These are phyloP conservation scores for Balakata baccata DNA, from an alignment of 345 rosid species.

Conservation along the genomic window DNA sequence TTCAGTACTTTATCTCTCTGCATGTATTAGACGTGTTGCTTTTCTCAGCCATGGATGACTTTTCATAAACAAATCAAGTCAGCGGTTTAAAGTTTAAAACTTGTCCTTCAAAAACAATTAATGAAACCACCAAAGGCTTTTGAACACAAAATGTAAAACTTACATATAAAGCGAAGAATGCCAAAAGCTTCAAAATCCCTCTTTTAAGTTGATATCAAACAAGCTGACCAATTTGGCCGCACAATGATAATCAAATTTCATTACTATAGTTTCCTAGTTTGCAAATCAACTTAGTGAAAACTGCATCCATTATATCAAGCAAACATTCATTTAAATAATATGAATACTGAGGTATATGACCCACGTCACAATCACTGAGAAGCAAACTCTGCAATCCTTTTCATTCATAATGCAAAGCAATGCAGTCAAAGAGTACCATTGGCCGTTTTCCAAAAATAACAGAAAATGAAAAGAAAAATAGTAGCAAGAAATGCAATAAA, in stretches of 20 bases:
- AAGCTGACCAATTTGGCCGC: neutral
- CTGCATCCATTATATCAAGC: slow-evolving; percentile 6
- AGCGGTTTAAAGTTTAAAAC: neutral
- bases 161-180: neutral
- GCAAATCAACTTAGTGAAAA: neutral
- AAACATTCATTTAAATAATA: neutral
- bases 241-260: neutral
- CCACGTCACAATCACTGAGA: neutral
- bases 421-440: neutral
- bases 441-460: neutral
- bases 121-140: neutral
- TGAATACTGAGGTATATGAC: neutral
- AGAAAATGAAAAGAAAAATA: neutral
- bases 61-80: neutral
- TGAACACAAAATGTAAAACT: neutral
- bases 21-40: neutral
- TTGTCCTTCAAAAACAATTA: neutral
- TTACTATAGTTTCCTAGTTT: neutral
- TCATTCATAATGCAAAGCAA: neutral
- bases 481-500: neutral
- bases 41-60: neutral
- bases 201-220: neutral
- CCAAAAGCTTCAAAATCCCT: slow-evolving; percentile 1
- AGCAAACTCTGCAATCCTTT: neutral
- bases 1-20: slow-evolving; percentile 4